phyloP scores from a whole-genome alignment of 495 filamentous ascomycete genomes.

The Xylaria sp. region DNA sequence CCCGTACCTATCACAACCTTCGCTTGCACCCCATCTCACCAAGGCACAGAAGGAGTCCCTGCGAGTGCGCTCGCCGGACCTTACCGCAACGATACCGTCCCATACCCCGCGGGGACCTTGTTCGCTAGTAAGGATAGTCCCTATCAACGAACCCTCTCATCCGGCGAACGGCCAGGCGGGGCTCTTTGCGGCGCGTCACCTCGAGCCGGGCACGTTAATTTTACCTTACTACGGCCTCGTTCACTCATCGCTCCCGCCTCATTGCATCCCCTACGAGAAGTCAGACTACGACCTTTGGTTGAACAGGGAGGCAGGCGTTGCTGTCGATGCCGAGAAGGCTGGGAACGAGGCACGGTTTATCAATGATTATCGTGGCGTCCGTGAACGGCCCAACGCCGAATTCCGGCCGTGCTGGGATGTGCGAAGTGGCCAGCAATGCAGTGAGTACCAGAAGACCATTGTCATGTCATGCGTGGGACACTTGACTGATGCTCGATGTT shows the following conservation, averaged over 20 bases:
- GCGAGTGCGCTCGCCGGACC: conserved; percentile 42
- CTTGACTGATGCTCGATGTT: conserved; percentile 24
- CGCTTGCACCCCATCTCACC: conserved; percentile 55
- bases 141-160: conserved; percentile 61
- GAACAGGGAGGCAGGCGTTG: conserved; percentile 62
- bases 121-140: conserved; percentile 58
- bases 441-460: not conserved
- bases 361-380: conserved; percentile 76
- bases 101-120: conserved; percentile 52
- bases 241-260: conserved; percentile 53
- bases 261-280: conserved; percentile 42
- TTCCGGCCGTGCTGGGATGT: conserved; percentile 63
- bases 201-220: conserved; percentile 64
- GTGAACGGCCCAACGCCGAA: conserved; percentile 63
- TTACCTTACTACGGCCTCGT: conserved; percentile 70
- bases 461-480: not conserved
- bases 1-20: conserved; percentile 59
- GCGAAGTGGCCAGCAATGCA: conserved; percentile 54
- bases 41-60: conserved; percentile 46
- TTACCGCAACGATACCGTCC: conserved; percentile 43
- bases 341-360: conserved; percentile 77
- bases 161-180: conserved; percentile 70
- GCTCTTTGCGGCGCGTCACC: conserved; percentile 66
- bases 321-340: conserved; percentile 65
- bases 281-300: conserved; percentile 75